Conservation (phyloP, 2,329 filamentous ascomycete species). For the Neofusicoccum sp. region DNA sequence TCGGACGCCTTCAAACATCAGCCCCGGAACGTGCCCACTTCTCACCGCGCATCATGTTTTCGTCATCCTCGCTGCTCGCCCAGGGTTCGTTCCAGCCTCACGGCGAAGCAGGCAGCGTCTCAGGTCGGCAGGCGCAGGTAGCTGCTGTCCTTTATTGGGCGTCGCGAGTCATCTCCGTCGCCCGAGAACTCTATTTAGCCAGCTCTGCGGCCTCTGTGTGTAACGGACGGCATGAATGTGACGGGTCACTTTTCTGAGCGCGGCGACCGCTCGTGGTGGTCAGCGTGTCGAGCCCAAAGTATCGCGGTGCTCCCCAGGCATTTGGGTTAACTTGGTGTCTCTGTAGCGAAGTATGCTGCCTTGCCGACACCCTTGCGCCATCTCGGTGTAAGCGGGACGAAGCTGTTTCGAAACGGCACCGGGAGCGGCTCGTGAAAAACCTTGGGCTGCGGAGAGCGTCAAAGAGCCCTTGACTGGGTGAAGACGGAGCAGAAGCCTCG, state of each 20-base stretch:
- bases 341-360: neutral
- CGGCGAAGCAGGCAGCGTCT: neutral
- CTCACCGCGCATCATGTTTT: neutral
- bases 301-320: neutral
- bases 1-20: conserved; percentile 1
- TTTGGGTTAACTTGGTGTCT: neutral
- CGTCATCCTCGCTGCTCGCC: neutral
- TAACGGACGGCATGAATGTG: conserved; percentile 7
- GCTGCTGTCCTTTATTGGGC: neutral
- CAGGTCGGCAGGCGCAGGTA: neutral
- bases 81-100: neutral
- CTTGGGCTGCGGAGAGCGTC: neutral
- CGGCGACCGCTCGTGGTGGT: neutral
- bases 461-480: neutral
- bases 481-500: neutral
- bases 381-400: neutral
- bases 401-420: conserved; percentile 1
- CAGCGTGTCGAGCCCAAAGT: neutral
- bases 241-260: conserved; percentile 6
- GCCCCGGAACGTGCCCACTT: neutral
- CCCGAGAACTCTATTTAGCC: neutral
- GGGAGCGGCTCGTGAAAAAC: neutral
- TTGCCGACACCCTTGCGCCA: neutral
- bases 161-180: neutral
- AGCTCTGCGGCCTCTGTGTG: neutral